A percentile compares a stretch with the other conserved stretches of the same genome.
Conservation (phyloP, 73 alveolate genomes). For the Uronychia binucleata region DNA sequence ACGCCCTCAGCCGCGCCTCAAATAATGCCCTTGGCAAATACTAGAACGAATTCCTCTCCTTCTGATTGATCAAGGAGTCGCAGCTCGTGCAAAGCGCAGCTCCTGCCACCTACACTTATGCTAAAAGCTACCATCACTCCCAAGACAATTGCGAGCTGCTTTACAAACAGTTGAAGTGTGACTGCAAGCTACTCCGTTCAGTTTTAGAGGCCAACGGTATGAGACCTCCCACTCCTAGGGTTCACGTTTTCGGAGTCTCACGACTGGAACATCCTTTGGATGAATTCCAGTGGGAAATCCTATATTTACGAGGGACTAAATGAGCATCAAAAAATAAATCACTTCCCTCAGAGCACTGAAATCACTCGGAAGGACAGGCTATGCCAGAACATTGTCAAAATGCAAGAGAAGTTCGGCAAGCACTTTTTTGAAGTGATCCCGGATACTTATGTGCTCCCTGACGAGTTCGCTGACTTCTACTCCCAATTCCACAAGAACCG, state of each 20-base stretch:
- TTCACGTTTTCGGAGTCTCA: constrained; percentile 40
- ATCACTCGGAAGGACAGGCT: constrained; percentile 80
- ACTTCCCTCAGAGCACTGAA: constrained; percentile 77
- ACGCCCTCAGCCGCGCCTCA: not conserved
- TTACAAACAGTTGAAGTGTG: constrained; percentile 52
- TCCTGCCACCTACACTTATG: constrained; percentile 49
- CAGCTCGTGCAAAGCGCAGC: constrained; percentile 12
- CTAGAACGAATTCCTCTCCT: constrained; percentile 5
- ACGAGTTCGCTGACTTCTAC: constrained; percentile 76
- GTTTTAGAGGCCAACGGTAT: constrained; percentile 38
- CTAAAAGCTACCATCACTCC: constrained; percentile 30
- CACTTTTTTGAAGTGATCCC: constrained; percentile 72
- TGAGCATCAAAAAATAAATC: constrained; percentile 77
- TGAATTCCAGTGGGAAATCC: constrained; percentile 58
- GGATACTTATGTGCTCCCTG: constrained; percentile 77
- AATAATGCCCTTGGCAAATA: constrained; percentile 3
- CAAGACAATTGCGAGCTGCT: not conserved
- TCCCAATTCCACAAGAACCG: constrained; percentile 49
- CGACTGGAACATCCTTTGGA: constrained; percentile 66
- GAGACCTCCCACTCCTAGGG: constrained; percentile 8
- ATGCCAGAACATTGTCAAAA: constrained; percentile 61
- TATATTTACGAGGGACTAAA: constrained; percentile 67
- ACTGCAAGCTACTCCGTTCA: constrained; percentile 32
- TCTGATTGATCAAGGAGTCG: constrained; percentile 15
- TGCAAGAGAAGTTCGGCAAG: constrained; percentile 58